phyloP scores from a whole-genome alignment of 352 stramenopile species.

The Halophytophthora polymorphica region DNA sequence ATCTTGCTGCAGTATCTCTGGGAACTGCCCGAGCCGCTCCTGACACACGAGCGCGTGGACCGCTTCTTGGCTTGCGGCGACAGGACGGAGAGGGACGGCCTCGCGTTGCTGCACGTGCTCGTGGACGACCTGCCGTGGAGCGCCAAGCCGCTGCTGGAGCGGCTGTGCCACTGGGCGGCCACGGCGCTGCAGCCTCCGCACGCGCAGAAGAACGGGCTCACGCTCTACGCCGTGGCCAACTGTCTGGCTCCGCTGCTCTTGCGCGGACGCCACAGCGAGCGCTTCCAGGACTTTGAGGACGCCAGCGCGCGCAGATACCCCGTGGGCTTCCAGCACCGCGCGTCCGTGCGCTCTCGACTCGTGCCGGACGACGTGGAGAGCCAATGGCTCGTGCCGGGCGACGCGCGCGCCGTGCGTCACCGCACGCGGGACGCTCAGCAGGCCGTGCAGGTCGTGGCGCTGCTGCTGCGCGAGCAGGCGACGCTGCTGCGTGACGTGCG shows the following conservation, averaged over 20 bases:
- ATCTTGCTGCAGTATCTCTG: slow-evolving; percentile 83
- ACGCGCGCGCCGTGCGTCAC: slow-evolving; percentile 45
- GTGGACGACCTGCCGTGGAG: slow-evolving; percentile 83
- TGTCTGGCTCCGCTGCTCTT: slow-evolving; percentile 66
- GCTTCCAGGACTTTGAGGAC: slow-evolving; percentile 74
- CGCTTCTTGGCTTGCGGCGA: slow-evolving; percentile 62
- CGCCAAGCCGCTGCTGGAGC: slow-evolving; percentile 71
- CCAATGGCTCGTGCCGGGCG: slow-evolving; percentile 27
- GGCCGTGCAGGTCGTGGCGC: slow-evolving; percentile 53
- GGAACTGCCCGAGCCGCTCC: slow-evolving; percentile 74
- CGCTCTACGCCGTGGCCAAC: slow-evolving; percentile 60
- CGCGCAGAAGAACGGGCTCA: slow-evolving; percentile 66
- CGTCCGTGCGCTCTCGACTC: slow-evolving; percentile 49
- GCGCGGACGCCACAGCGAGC: slow-evolving; percentile 39
- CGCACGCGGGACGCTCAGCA: slow-evolving; percentile 64
- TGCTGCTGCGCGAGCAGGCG: slow-evolving; percentile 63
- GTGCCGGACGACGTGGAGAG: slow-evolving; percentile 45
- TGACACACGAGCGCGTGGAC: slow-evolving; percentile 69
- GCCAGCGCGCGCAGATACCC: slow-evolving; percentile 66
- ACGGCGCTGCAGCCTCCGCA: slow-evolving; percentile 59
- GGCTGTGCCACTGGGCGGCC: slow-evolving; percentile 61
- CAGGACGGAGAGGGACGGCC: slow-evolving; percentile 43
- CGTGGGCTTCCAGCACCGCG: slow-evolving; percentile 55
- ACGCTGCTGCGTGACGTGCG: slow-evolving; percentile 60
- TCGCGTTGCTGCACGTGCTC: slow-evolving; percentile 57